Base-by-base conservation (phyloP, 2,329 filamentous ascomycete species). In the Lachnum nothofagi region DNA sequence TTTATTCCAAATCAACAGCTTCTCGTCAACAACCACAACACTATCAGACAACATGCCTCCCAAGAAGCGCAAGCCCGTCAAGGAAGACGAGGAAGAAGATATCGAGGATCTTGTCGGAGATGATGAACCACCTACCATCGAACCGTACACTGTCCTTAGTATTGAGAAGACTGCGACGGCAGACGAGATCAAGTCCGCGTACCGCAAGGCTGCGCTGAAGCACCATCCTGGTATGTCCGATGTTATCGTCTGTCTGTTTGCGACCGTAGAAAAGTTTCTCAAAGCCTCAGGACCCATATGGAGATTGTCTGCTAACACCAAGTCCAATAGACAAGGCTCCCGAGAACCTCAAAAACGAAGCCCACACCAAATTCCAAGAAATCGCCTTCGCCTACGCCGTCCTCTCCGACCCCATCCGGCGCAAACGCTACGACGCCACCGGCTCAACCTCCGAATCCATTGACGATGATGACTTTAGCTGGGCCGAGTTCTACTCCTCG, bases 311-410 rank as follows among this genome's bases (percentile, higher is more conserved):
- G 20, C 51, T 57, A 51, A 55, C 49, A 35, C 24, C 39, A 20
- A 27, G 25, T 9, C 12, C n/a, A 37, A 22, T 50, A 86, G 90
- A 95, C 77, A 95, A 95, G 72, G 88, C 83, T 3, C 58, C 80
- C 14, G 74, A 79, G 1, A 76, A 82, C 19, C 72, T 84, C 44
- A 89, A 88, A 63, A 77, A 83, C 22, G 72, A 77, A 35, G 91
- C 93, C 2, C 85, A 95, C 60, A 75, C 77, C 52, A 85, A 79
- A 46, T 98, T 98, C 67, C 93, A 98, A 69, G 77, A 86, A 59
- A 83, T 98, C 59, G 91, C 91, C 20, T 91, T 96, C 63, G 91
- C 93, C 44, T 95, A 97, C 65, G 91, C 90, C 27, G 80, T 98
- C 42, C 86, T 98, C 29, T 95, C 88, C 25, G 88, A 96, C 60